phyloP scores from a whole-genome alignment of 2,329 filamentous ascomycete species.

The Grosmannia huntii region DNA sequence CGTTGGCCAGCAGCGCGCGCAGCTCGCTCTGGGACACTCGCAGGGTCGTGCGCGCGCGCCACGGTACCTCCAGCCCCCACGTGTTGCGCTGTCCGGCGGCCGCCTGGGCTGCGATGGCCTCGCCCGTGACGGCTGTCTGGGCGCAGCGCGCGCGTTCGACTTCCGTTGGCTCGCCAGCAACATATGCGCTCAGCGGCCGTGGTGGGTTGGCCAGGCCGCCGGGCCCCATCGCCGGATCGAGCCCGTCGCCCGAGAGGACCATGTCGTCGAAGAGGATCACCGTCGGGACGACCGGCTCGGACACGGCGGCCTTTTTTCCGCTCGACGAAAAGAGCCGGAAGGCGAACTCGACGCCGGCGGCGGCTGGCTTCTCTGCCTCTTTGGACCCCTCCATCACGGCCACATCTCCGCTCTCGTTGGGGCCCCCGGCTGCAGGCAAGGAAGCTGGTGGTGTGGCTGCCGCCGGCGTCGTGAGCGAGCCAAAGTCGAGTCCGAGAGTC shows the following conservation, averaged over 20 bases:
- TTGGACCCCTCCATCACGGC: not conserved
- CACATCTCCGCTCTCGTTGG: not conserved
- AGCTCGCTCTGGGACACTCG: slow-evolving; percentile 16
- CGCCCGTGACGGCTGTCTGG: slow-evolving; percentile 35
- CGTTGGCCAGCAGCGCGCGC: slow-evolving; percentile 9
- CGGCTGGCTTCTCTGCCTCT: not conserved
- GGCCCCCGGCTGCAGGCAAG: not conserved
- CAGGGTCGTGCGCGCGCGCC: slow-evolving; percentile 37
- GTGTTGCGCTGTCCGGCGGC: slow-evolving; percentile 26
- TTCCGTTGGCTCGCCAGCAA: slow-evolving; percentile 25
- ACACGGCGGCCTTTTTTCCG: not conserved
- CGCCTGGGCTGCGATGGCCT: slow-evolving; percentile 29
- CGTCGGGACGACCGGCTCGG: not conserved
- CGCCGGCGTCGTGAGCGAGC: not conserved
- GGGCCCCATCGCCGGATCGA: slow-evolving; percentile 13
- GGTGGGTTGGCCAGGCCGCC: slow-evolving; percentile 26
- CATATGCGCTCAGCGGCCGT: slow-evolving; percentile 36
- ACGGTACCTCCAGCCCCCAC: slow-evolving; percentile 49
- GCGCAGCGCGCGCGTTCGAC: slow-evolving; percentile 27
- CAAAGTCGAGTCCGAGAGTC: slow-evolving; percentile 1
- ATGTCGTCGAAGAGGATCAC: slow-evolving; percentile 34
- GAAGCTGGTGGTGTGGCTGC: not conserved
- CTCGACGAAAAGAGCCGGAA: slow-evolving; percentile 11
- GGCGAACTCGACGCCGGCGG: slow-evolving; percentile 3
- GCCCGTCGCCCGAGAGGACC: slow-evolving; percentile 22